Percentiles rank a stretch among this genome's conserved stretches.
phyloP scores from a whole-genome alignment of 2,329 filamentous ascomycete genomes.

The Apiospora saccharicola region DNA sequence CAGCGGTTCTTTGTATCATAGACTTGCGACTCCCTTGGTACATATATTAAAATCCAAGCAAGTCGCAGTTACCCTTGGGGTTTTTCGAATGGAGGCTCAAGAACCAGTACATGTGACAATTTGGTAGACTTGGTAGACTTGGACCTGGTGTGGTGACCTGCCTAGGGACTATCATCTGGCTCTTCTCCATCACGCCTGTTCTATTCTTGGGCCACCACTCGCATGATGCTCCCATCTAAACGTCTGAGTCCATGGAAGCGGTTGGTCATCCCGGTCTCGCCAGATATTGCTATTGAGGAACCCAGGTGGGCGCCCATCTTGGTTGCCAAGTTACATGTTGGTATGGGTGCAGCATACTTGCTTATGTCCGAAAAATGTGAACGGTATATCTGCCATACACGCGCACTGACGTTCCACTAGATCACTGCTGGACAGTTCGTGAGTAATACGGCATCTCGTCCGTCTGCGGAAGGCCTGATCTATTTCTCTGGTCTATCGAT shows the following conservation, averaged over 20 bases:
- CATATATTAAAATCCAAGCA: slow-evolving; percentile 7
- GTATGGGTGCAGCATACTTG: too few relatives aligned
- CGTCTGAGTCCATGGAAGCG: neutral
- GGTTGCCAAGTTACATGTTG: neutral
- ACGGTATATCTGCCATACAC: neutral
- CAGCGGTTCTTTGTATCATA: slow-evolving; percentile 40
- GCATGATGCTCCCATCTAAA: too few relatives aligned
- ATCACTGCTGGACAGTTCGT: neutral
- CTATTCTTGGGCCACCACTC: neutral
- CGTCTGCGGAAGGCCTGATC: neutral
- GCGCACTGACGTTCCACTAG: neutral
- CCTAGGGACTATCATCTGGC: neutral
- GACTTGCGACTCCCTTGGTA: slow-evolving; percentile 34
- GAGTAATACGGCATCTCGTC: neutral
- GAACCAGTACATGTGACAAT: neutral
- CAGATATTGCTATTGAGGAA: neutral
- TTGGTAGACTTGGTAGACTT: neutral
- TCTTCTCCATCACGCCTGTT: neutral
- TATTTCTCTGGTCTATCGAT: neutral
- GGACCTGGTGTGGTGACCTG: too few relatives aligned
- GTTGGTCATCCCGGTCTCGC: too few relatives aligned
- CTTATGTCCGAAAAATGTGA: neutral
- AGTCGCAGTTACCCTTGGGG: neutral
- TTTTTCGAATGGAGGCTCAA: neutral
- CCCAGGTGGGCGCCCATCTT: neutral